These are phyloP conservation scores for Pythium rishiriense DNA, from an alignment of 352 stramenopile genomes.

Conservation along the genomic window DNA sequence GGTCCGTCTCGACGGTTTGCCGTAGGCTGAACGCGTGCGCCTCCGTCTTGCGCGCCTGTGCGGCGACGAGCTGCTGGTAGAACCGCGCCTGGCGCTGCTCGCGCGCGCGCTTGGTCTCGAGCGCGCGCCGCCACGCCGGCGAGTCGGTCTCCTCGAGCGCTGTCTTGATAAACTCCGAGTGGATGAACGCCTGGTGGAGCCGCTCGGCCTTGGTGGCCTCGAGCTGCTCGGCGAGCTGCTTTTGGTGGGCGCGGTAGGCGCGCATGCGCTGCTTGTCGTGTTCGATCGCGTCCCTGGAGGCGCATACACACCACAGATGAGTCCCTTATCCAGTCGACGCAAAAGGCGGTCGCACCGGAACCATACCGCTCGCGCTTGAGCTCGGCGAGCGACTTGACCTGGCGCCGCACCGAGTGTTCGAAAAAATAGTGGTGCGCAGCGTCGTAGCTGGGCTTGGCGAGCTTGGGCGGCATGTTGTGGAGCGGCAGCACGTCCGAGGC, in stretches of 20 bases:
- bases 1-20: slow-evolving; percentile 43
- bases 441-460: slow-evolving; percentile 63
- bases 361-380: slow-evolving; percentile 60
- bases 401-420: slow-evolving; percentile 64
- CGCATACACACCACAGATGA: neutral
- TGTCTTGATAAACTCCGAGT: slow-evolving; percentile 75
- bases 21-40: slow-evolving; percentile 55
- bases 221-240: slow-evolving; percentile 39
- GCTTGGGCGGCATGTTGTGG: slow-evolving; percentile 59
- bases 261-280: slow-evolving; percentile 33
- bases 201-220: slow-evolving; percentile 67
- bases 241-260: slow-evolving; percentile 33
- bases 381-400: slow-evolving; percentile 46
- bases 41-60: slow-evolving; percentile 45
- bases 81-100: slow-evolving; percentile 59
- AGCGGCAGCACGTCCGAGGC: slow-evolving; percentile 54
- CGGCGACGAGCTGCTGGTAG: slow-evolving; percentile 51
- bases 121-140: slow-evolving; percentile 56
- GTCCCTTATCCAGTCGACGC: too few relatives aligned
- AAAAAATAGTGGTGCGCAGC: slow-evolving; percentile 59
- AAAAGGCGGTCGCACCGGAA: too few relatives aligned
- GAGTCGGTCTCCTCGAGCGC: slow-evolving; percentile 71
- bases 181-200: slow-evolving; percentile 63
- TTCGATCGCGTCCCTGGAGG: slow-evolving; percentile 41
- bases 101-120: slow-evolving; percentile 59